phyloP scores from a whole-genome alignment of 2,329 filamentous ascomycete species.

The Alternaria arbusti region DNA sequence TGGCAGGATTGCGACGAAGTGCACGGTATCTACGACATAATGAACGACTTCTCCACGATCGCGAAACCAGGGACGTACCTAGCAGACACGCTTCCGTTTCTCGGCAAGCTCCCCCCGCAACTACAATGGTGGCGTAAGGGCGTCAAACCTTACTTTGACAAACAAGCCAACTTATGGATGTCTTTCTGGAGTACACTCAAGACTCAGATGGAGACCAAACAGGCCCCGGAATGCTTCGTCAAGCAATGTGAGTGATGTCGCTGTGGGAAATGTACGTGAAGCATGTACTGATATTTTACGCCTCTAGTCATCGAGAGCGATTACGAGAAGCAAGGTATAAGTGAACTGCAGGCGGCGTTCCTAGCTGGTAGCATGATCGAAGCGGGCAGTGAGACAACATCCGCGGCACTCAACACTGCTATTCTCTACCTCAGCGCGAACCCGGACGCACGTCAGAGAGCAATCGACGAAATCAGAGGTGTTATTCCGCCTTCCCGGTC shows the following conservation, averaged over 20 bases:
- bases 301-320: slow-evolving; percentile 32
- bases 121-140: slow-evolving; percentile 43
- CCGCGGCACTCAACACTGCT: slow-evolving; percentile 44
- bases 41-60: slow-evolving; percentile 42
- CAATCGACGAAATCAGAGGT: slow-evolving; percentile 30
- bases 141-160: slow-evolving; percentile 36
- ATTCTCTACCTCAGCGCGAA: slow-evolving; percentile 40
- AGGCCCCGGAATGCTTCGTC: slow-evolving; percentile 46
- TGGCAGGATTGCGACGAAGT: slow-evolving; percentile 41
- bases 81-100: slow-evolving; percentile 39
- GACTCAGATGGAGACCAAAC: slow-evolving; percentile 38
- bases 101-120: slow-evolving; percentile 31
- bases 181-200: slow-evolving; percentile 37
- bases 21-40: slow-evolving; percentile 41
- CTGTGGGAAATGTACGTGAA: neutral
- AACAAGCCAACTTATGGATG: slow-evolving; percentile 45
- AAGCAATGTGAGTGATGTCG: slow-evolving; percentile 24
- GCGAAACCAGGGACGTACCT: slow-evolving; percentile 40
- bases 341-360: slow-evolving; percentile 45
- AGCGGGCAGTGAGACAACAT: slow-evolving; percentile 50
- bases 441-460: slow-evolving; percentile 23
- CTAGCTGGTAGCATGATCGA: slow-evolving; percentile 48
- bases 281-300: neutral
- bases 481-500: slow-evolving; percentile 24
- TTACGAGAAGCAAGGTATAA: slow-evolving; percentile 49